These are phyloP conservation scores for Dalechampia spathulata DNA, from an alignment of 441 rosid genomes.

Conservation along the genomic window DNA sequence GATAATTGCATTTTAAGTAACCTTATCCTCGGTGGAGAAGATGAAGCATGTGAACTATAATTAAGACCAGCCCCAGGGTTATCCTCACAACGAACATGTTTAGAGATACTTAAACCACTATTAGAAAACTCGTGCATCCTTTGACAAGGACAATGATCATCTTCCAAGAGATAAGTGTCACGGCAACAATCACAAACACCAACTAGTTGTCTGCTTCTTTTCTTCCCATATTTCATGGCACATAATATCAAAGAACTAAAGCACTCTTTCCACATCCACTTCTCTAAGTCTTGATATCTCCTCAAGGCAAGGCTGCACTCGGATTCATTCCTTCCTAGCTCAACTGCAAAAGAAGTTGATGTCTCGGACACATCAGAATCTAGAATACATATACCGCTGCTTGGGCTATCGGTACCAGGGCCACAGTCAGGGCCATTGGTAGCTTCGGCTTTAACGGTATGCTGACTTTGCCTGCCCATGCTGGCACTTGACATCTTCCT, in stretches of 20 bases:
- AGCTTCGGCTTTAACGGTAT: constrained; percentile 25
- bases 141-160: constrained; percentile 46
- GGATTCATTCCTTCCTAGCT: constrained; percentile 42
- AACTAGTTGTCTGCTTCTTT: constrained; percentile 43
- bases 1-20: constrained; percentile 58
- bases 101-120: constrained; percentile 35
- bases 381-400: constrained; percentile 27
- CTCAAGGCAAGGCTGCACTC: constrained; percentile 37
- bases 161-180: constrained; percentile 34
- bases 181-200: constrained; percentile 49
- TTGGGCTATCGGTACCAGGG: constrained; percentile 24
- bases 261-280: constrained; percentile 78
- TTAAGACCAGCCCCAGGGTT: constrained; percentile 20
- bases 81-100: constrained; percentile 33
- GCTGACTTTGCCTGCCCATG: constrained; percentile 16
- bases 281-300: constrained; percentile 68
- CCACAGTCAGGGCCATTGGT: constrained; percentile 14
- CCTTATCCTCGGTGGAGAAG: constrained; percentile 48
- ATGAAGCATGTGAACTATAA: constrained; percentile 22
- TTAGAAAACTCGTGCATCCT: constrained; percentile 21
- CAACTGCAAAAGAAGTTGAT: constrained; percentile 54
- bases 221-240: constrained; percentile 51
- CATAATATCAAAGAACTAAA: constrained; percentile 28
- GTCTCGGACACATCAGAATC: constrained; percentile 47
- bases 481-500: constrained; percentile 17